A percentile compares a stretch with the other conserved stretches of the same genome.
phyloP scores from a whole-genome alignment of 352 stramenopile genomes.

The Pythium brachiatum region DNA sequence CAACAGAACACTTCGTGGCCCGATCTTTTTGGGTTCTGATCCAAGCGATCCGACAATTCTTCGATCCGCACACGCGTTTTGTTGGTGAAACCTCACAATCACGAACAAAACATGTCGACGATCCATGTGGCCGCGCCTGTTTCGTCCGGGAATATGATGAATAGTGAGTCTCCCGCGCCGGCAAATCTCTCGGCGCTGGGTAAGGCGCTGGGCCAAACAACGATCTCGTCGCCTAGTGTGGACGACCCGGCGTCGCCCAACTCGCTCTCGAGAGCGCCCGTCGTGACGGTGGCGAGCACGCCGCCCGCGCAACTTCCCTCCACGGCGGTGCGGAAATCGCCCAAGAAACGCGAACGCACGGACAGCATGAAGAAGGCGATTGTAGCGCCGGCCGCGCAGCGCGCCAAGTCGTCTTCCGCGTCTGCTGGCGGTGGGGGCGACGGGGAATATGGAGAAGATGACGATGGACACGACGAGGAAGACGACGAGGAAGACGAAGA shows the following conservation, averaged over 20 bases:
- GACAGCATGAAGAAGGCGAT: slow-evolving; percentile 82
- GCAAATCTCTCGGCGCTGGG: slow-evolving; percentile 73
- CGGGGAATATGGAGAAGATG: slow-evolving; percentile 5
- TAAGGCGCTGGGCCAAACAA: slow-evolving; percentile 69
- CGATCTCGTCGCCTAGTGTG: slow-evolving; percentile 46
- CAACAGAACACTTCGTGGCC: slow-evolving; percentile 5
- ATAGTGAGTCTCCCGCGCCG: background rate
- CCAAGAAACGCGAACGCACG: slow-evolving; percentile 84
- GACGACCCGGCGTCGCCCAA: slow-evolving; percentile 18
- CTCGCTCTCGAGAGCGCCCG: slow-evolving; percentile 25
- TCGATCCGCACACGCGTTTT: background rate
- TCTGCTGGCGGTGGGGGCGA: slow-evolving; percentile 19
- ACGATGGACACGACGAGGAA: slow-evolving; percentile 15
- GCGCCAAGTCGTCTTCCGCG: slow-evolving; percentile 31
- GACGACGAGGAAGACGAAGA: slow-evolving; percentile 27
- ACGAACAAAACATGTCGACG: slow-evolving; percentile 15
- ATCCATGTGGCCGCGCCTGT: slow-evolving; percentile 17
- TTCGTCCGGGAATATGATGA: slow-evolving; percentile 8
- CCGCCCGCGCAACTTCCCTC: slow-evolving; percentile 11
- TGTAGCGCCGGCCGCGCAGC: slow-evolving; percentile 57
- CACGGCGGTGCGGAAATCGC: slow-evolving; percentile 43
- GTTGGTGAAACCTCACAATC: background rate
- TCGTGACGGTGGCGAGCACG: slow-evolving; percentile 9
- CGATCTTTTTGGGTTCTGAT: slow-evolving; percentile 10
- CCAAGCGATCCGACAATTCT: background rate